These are phyloP conservation scores for Inonotus hispidus DNA, from an alignment of 1,284 basidiomycete genomes.

Conservation along the genomic window DNA sequence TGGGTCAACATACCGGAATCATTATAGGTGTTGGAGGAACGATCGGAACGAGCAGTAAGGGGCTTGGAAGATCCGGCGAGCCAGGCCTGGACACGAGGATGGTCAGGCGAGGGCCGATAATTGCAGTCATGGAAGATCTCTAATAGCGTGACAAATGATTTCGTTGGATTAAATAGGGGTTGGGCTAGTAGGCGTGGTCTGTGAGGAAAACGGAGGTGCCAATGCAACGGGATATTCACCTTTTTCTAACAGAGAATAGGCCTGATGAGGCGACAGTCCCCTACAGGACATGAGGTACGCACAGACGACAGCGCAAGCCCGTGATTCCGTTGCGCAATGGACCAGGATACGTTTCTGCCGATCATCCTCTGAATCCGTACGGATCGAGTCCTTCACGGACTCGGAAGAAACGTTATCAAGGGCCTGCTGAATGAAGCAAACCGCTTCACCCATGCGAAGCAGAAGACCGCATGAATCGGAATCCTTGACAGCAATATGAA, in stretches of 20 bases:
- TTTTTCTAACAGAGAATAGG: constrained; percentile 35
- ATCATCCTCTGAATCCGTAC: not conserved
- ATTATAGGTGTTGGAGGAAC: not conserved
- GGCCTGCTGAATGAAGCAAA: constrained; percentile 33
- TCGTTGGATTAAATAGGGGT: constrained; percentile 50
- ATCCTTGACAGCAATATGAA: constrained; percentile 36
- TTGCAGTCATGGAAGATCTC: constrained; percentile 43
- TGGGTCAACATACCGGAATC: not conserved
- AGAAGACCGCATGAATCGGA: constrained; percentile 35
- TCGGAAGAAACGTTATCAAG: not conserved
- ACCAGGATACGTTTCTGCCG: constrained; percentile 7
- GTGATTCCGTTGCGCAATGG: constrained; percentile 15
- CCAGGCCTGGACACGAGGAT: constrained; percentile 38
- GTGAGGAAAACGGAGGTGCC: not conserved
- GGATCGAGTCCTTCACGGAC: not conserved
- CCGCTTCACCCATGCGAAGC: constrained; percentile 38
- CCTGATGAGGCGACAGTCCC: constrained; percentile 31
- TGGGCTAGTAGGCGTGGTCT: constrained; percentile 33
- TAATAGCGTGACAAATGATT: constrained; percentile 42
- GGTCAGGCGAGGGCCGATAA: constrained; percentile 34
- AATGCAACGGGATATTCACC: constrained; percentile 28
- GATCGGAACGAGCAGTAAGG: not conserved
- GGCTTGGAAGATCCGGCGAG: constrained; percentile 13
- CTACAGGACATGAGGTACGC: constrained; percentile 35
- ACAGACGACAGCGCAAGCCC: constrained; percentile 12